Evolutionary conservation across 768 basidiomycete genomes (phyloP).

Genomic region (Naganishia onofrii): DNA sequence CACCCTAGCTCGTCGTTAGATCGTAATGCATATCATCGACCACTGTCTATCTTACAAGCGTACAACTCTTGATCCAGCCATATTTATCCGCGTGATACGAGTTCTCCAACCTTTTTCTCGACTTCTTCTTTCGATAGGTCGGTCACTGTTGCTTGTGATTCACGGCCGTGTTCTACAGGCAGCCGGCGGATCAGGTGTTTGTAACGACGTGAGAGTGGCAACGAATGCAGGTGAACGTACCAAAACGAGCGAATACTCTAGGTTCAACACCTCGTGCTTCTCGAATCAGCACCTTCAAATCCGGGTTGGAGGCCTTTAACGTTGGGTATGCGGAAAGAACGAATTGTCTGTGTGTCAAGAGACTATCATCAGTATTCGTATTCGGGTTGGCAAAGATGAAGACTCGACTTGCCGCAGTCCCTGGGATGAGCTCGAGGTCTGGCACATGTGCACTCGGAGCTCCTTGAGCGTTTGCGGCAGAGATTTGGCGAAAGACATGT

Average conservation of each 20-base stretch:
- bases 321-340: constrained; percentile 45
- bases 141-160: constrained; percentile 42
- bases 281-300: constrained; percentile 51
- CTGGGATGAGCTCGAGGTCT: constrained; percentile 41
- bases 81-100: constrained; percentile 34
- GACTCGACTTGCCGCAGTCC: constrained; percentile 50
- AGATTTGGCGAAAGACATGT: constrained; percentile 50
- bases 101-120: constrained; percentile 37
- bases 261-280: constrained; percentile 51
- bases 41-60: constrained; percentile 13
- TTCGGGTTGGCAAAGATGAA: too few relatives aligned
- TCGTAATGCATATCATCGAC: neutral
- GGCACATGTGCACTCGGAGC: constrained; percentile 52
- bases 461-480: constrained; percentile 51
- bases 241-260: constrained; percentile 50
- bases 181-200: neutral
- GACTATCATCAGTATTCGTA: too few relatives aligned
- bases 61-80: neutral
- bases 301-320: constrained; percentile 50
- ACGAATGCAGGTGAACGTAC: constrained; percentile 35
- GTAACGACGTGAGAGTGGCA: neutral
- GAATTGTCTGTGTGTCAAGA: constrained; percentile 52
- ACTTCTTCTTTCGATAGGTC: constrained; percentile 50
- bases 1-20: neutral
- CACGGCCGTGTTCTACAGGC: constrained; percentile 46